A percentile compares a stretch with the other conserved stretches of the same genome.
phyloP scores from a whole-genome alignment of 1,139 yeast genomes.

The Candida glucosophila region DNA sequence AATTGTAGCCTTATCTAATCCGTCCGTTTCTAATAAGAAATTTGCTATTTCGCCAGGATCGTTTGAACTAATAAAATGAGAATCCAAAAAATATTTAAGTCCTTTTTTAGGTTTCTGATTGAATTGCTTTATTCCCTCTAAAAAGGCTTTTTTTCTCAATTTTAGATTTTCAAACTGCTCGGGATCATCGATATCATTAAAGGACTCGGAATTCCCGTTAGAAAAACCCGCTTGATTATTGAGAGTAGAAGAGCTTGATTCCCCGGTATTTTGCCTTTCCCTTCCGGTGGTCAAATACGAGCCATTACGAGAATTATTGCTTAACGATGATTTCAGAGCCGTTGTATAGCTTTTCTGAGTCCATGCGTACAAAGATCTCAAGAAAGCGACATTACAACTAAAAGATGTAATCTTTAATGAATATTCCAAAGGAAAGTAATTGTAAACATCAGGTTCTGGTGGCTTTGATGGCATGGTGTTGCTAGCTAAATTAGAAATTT shows the following conservation, averaged over 20 bases:
- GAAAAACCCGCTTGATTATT: constrained; percentile 26
- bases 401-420: constrained; percentile 78
- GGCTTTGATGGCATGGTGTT: constrained; percentile 54
- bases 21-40: constrained; percentile 69
- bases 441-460: constrained; percentile 49
- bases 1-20: constrained; percentile 72
- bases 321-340: constrained; percentile 2
- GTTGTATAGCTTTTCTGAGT: constrained; percentile 59
- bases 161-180: constrained; percentile 80
- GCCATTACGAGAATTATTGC: constrained; percentile 8
- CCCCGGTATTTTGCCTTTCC: constrained; percentile 33
- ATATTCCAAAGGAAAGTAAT: constrained; percentile 65
- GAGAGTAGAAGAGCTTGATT: constrained; percentile 26
- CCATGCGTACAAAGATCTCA: constrained; percentile 80
- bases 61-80: constrained; percentile 54
- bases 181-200: constrained; percentile 56
- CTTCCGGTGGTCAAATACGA: constrained; percentile 17
- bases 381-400: constrained; percentile 71
- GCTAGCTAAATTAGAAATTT: constrained; percentile 70
- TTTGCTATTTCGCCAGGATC: constrained; percentile 64
- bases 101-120: constrained; percentile 84
- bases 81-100: constrained; percentile 47
- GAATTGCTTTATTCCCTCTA: constrained; percentile 73
- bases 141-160: constrained; percentile 70
- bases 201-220: constrained; percentile 10